Conservation (phyloP, 2,329 filamentous ascomycete species). For the Hymenoscyphus scutula region DNA sequence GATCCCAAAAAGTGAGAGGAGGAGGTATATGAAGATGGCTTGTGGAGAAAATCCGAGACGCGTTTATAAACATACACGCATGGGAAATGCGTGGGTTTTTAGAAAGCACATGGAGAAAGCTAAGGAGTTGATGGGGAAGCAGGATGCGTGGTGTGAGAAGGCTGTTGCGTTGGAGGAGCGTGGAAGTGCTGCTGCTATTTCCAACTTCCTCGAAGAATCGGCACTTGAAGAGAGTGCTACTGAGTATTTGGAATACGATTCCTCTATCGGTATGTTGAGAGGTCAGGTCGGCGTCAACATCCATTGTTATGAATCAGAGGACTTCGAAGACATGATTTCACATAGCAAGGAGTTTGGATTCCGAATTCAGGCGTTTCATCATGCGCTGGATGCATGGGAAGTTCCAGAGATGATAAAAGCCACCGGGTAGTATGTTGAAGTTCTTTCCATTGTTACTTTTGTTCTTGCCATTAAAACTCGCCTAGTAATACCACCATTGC, state of each 20-base stretch:
- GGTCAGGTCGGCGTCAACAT: conserved; percentile 44
- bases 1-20: conserved; percentile 35
- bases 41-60: conserved; percentile 46
- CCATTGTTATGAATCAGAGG: conserved; percentile 46
- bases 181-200: conserved; percentile 25
- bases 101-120: conserved; percentile 42
- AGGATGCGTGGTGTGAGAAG: conserved; percentile 38
- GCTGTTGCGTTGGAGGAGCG: conserved; percentile 26
- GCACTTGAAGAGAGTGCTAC: conserved; percentile 29
- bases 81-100: conserved; percentile 42
- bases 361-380: conserved; percentile 42
- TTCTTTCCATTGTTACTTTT: neutral
- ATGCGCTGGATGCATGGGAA: conserved; percentile 42
- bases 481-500: conserved; percentile 43
- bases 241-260: conserved; percentile 41
- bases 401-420: conserved; percentile 42
- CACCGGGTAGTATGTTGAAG: conserved; percentile 40
- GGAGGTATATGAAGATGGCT: conserved; percentile 46
- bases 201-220: conserved; percentile 19
- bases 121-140: conserved; percentile 37
- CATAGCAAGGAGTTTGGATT: conserved; percentile 45
- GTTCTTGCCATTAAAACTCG: neutral
- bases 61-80: conserved; percentile 40
- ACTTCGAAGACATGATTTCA: conserved; percentile 44
- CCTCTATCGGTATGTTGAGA: conserved; percentile 41